A percentile compares a stretch with the other conserved stretches of the same genome.
These are phyloP conservation scores for Pleurozium schreberi DNA, from an alignment of 225 moss, liverwort and hornwort species.

Conservation along the genomic window DNA sequence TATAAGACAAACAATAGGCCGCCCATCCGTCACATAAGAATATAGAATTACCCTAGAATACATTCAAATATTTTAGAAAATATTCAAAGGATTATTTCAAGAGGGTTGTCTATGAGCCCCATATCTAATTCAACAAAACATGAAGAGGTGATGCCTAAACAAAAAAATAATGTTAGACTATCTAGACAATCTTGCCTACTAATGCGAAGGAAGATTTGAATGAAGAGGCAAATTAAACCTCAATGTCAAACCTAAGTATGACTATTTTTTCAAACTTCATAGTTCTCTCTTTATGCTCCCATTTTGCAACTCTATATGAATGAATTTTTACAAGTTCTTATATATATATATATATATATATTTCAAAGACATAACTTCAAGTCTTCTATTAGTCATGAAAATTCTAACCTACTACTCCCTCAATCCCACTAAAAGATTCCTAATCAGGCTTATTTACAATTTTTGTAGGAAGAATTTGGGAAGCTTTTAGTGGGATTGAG, in stretches of 20 bases:
- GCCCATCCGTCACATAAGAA: rapidly evolving
- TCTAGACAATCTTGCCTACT: neutral
- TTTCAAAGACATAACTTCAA: neutral
- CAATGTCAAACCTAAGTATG: too few relatives aligned
- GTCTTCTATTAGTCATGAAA: too few relatives aligned
- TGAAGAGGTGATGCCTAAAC: neutral
- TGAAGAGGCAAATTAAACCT: neutral
- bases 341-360: neutral
- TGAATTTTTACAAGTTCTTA: neutral
- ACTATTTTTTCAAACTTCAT: neutral
- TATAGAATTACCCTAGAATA: neutral
- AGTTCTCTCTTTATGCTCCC: neutral
- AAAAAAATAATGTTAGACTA: neutral
- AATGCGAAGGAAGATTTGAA: neutral
- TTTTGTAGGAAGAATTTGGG: too few relatives aligned
- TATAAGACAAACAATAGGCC: neutral
- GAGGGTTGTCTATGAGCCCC: neutral
- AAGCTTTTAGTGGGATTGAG: too few relatives aligned
- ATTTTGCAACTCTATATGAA: neutral
- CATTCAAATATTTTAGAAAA: neutral
- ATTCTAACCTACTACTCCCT: too few relatives aligned
- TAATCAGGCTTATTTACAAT: too few relatives aligned
- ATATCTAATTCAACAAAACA: neutral
- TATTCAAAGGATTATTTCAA: neutral
- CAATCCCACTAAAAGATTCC: too few relatives aligned